Percentiles rank a stretch among this genome's conserved stretches.
Evolutionary conservation across 2,329 filamentous ascomycete genomes (phyloP).

Genomic region (Parasarocladium wereldwijsianum): DNA sequence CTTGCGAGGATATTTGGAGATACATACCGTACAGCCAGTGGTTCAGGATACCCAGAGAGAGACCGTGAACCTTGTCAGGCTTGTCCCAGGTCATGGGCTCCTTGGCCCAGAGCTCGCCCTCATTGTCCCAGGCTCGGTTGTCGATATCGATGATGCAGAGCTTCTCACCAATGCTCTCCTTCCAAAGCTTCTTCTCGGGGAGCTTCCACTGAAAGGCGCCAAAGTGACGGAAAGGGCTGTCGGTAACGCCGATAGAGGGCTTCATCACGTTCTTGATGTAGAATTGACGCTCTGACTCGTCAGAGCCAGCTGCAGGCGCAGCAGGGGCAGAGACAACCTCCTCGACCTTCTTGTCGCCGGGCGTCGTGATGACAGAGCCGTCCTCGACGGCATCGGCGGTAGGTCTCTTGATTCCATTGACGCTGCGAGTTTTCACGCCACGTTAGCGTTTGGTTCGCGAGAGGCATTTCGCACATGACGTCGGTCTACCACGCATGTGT

Average conservation of each 20-base stretch:
- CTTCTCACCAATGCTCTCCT: slow-evolving; percentile 19
- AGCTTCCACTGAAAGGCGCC: slow-evolving; percentile 19
- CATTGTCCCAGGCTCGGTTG: slow-evolving; percentile 21
- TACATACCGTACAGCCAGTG: slow-evolving; percentile 27
- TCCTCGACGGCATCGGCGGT: slow-evolving; percentile 4
- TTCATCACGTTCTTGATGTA: slow-evolving; percentile 19
- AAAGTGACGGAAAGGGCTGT: slow-evolving; percentile 13
- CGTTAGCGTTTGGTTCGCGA: no score
- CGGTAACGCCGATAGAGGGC: slow-evolving; percentile 13
- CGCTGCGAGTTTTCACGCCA: no score
- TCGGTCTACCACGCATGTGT: no score
- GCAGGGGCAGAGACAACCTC: no score
- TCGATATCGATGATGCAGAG: slow-evolving; percentile 31
- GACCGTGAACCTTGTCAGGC: slow-evolving; percentile 16
- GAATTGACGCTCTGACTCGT: no score
- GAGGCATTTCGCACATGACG: no score
- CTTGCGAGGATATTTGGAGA: background rate
- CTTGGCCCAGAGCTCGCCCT: slow-evolving; percentile 20
- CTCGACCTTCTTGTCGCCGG: slow-evolving; percentile 9
- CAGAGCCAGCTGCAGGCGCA: no score
- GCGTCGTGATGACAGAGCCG: slow-evolving; percentile 2
- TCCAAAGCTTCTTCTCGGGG: slow-evolving; percentile 15
- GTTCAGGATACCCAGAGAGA: slow-evolving; percentile 26
- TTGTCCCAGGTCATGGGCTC: slow-evolving; percentile 21
- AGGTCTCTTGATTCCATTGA: background rate